phyloP scores from a whole-genome alignment of 257 asterid species.

The Lantana camara region DNA sequence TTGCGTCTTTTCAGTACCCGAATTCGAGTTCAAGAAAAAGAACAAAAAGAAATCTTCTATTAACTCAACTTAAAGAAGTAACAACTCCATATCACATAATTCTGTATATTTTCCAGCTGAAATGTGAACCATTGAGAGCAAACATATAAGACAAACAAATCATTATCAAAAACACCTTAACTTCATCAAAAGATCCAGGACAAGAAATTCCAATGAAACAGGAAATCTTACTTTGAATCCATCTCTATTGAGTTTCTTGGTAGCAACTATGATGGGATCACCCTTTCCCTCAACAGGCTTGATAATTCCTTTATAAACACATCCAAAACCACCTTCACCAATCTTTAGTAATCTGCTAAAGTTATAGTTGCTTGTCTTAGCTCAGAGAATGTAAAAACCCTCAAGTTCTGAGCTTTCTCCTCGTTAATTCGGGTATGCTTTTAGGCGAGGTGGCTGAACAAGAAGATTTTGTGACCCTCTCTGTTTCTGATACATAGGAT shows the following conservation, averaged over 20 bases:
- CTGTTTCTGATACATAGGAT: conserved; percentile 51
- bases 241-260: conserved; percentile 82
- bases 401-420: conserved; percentile 68
- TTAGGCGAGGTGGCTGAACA: conserved; percentile 63
- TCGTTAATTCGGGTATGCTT: conserved; percentile 62
- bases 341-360: conserved; percentile 71
- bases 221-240: conserved; percentile 73
- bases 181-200: background rate
- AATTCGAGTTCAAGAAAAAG: no score
- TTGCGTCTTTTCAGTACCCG: no score
- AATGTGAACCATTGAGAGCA: no score
- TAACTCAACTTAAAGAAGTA: background rate
- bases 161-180: background rate
- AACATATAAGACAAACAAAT: conserved; percentile 4
- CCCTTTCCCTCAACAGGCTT: conserved; percentile 61
- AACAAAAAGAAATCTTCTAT: no score
- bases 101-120: background rate
- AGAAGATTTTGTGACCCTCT: conserved; percentile 58
- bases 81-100: no score
- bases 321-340: conserved; percentile 97
- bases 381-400: conserved; percentile 77
- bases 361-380: conserved; percentile 73
- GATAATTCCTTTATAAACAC: conserved; percentile 70
- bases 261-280: conserved; percentile 64
- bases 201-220: background rate